Base-by-base conservation (phyloP, 106 monocot species). In the Acorus gramineus region DNA sequence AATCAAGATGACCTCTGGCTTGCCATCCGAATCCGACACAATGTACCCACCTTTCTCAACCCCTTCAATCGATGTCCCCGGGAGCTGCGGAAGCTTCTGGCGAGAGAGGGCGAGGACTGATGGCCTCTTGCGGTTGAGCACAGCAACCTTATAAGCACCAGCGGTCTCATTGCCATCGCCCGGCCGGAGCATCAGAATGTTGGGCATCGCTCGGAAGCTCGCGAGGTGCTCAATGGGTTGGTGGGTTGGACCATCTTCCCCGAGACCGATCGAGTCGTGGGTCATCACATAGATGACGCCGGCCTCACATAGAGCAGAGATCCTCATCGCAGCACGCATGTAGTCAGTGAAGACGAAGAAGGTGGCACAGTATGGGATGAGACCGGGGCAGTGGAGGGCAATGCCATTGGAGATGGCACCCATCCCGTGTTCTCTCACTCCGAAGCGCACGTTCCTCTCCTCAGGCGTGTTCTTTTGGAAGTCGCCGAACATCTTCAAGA, bases 261-360 rank as follows among this genome's bases (percentile, higher is more conserved):
- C 92, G 46, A 93, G 85, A 8, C 92, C 92, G 10, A 93, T 85
- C 0, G 92, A 93, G 55, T 93, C 92, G 50, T 93, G 92, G 13
- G 92, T 93, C 92, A 87, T 87, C 7, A 93, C 92, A 57, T 85
- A 87, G 64, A 87, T 93, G 42, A 93, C 92, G 49, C 84, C 64
- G 4, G 82, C 80, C 51, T 85, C 82, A 57, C 49, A 53, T 55
- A 93, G 72, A 7, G 92, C 92, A 8, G 87, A 87, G 44, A 93
- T 84, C 44, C 92, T 75, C 2, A 93, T 87, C 50, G 92, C 77
- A 46, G 73, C 82, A 49, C 92, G 72, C 87, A 87, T 87, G 77
- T 93, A 93, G 79, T 93, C 92, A 9, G 92, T 85, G 78, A 93
- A 93, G 44, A 85, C 85, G 56, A 93, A 88, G 78, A 93, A 93